Base-by-base conservation (phyloP, 2,329 filamentous ascomycete species). In the Pseudogymnoascus sp. region DNA sequence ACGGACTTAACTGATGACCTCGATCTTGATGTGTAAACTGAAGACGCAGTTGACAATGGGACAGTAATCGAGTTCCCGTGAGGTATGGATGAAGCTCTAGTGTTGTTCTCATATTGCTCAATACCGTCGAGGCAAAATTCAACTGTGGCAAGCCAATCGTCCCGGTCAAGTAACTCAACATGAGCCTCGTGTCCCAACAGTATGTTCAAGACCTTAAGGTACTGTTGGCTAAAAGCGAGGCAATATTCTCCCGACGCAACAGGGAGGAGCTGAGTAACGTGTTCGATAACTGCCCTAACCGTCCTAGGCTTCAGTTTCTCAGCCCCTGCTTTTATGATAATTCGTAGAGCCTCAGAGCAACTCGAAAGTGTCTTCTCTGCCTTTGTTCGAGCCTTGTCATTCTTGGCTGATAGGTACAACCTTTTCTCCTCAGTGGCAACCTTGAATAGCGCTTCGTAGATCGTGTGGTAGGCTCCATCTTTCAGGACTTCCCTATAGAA, bases 361-460 rank as follows among this genome's bases (percentile, higher is more conserved):
- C 84, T 82, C 62, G 83, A 80, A 10, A 99, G 80, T 26, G 88
- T 83, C 2, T 79, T 75, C 10, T 78, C 78, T 35, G 83, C 77
- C 61, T 77, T 76, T 63, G 77, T 81, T 65, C 78, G 81, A 26
- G 80, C 77, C 11, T 76, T 80, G 62, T 80, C 82, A 64, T 76
- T 80, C 66, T 79, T 82, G 11, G 80, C 80, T 63, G 82, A 82
- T 63, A 83, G 81, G 67, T 84, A 89, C 17, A 76, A 73, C 9
- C 85, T 79, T 72, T 90, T 91, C 68, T 96, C 92, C 13, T 81
- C 75, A 17, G 87, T 74, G 1, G 83, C 83, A 71, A 82, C 88
- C 62, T 83, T 82, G 71, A 97, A 96, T 2, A 97, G 78, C 1
- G 85, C 83, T 70, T 97, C 91, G 69, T 91, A 90, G 46, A 97